phyloP scores from a whole-genome alignment of 2,329 filamentous ascomycete genomes.

The Nemania bipapillata region DNA sequence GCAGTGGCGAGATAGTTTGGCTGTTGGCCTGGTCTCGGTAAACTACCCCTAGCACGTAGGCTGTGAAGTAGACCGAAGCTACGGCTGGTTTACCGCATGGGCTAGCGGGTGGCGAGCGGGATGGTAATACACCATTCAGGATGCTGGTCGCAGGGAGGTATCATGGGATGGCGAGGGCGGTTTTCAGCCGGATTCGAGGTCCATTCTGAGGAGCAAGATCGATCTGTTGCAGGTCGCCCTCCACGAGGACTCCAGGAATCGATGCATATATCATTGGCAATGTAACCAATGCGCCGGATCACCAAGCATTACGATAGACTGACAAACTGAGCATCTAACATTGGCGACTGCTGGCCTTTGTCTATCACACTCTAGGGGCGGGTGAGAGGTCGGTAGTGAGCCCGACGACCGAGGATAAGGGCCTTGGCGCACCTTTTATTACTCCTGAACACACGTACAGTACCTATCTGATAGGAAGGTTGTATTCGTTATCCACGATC shows the following conservation, averaged over 20 bases:
- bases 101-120: neutral
- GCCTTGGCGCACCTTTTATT: neutral
- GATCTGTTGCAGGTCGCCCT: neutral
- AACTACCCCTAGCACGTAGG: neutral
- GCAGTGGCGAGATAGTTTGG: neutral
- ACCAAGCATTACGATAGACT: neutral
- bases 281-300: neutral
- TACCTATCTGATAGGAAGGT: neutral
- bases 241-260: neutral
- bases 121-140: neutral
- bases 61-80: neutral
- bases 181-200: neutral
- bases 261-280: neutral
- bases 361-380: neutral
- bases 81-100: neutral
- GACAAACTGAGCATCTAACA: neutral
- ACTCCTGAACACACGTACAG: neutral
- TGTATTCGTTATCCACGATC: neutral
- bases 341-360: neutral
- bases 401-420: neutral
- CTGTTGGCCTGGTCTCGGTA: neutral
- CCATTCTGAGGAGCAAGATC: neutral
- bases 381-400: neutral
- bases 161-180: neutral
- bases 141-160: neutral